A percentile compares a stretch with the other conserved stretches of the same genome.
These are phyloP conservation scores for Globisporangium radiosum DNA, from an alignment of 352 stramenopile genomes.

Conservation along the genomic window DNA sequence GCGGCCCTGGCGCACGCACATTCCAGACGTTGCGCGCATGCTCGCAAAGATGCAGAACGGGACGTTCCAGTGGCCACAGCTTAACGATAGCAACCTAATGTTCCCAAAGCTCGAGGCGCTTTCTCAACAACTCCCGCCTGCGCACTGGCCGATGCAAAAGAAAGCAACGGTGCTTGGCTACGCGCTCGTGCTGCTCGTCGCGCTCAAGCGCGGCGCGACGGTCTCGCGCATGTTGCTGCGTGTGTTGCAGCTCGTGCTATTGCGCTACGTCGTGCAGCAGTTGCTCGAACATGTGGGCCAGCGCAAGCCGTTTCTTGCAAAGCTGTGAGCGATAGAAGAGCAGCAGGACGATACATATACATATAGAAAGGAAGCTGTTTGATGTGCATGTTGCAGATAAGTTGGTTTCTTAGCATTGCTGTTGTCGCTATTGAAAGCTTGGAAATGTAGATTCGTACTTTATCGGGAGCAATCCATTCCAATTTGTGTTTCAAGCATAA, in stretches of 20 bases:
- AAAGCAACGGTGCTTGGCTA: constrained; percentile 49
- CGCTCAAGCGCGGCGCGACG: constrained; percentile 42
- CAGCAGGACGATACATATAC: too few species aligned
- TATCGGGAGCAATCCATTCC: not conserved
- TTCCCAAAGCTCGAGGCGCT: constrained; percentile 42
- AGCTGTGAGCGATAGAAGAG: constrained; percentile 4
- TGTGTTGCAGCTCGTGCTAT: constrained; percentile 46
- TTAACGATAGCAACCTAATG: constrained; percentile 26
- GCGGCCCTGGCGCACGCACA: constrained; percentile 35
- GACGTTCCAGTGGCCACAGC: constrained; percentile 48
- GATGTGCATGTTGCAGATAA: not conserved
- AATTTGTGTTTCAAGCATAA: not conserved
- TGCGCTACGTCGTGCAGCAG: constrained; percentile 51
- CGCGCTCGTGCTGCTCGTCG: constrained; percentile 40
- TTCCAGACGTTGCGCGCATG: constrained; percentile 45
- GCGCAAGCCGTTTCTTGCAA: constrained; percentile 13
- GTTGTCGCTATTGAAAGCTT: not conserved
- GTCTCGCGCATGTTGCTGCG: constrained; percentile 43
- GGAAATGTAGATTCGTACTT: not conserved
- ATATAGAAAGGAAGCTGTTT: too few species aligned
- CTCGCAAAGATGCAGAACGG: constrained; percentile 40
- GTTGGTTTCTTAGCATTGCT: not conserved
- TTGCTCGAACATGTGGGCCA: constrained; percentile 39
- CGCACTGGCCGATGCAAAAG: constrained; percentile 28
- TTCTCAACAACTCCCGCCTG: constrained; percentile 23